Evolutionary conservation across 768 basidiomycete genomes (phyloP).

Genomic region (Suillus brevipes): DNA sequence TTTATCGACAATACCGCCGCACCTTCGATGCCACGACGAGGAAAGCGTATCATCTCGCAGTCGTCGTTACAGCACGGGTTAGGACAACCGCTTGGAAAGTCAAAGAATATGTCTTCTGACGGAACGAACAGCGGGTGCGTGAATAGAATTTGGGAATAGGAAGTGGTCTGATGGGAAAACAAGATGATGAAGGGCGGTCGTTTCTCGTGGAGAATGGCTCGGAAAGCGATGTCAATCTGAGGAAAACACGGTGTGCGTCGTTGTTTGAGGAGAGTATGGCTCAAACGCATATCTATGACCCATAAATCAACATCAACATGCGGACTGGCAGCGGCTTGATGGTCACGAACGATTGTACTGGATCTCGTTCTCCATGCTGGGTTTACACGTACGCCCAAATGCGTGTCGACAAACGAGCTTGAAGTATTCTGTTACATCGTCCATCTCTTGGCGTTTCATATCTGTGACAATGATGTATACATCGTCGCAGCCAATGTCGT

Average conservation of each 20-base stretch:
- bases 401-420: slow-evolving; percentile 69
- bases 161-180: slow-evolving; percentile 78
- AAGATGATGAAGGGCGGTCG: slow-evolving; percentile 74
- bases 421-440: slow-evolving; percentile 77
- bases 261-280: slow-evolving; percentile 64
- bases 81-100: slow-evolving; percentile 78
- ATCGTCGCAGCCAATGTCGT: slow-evolving; percentile 77
- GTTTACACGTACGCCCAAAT: slow-evolving; percentile 60
- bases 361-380: slow-evolving; percentile 65
- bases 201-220: slow-evolving; percentile 75
- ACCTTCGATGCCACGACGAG: slow-evolving; percentile 58
- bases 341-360: slow-evolving; percentile 64
- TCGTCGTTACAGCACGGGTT: slow-evolving; percentile 80
- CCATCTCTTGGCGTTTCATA: slow-evolving; percentile 78
- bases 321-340: slow-evolving; percentile 5
- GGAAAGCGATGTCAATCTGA: slow-evolving; percentile 76
- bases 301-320: slow-evolving; percentile 10
- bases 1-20: slow-evolving; percentile 66
- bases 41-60: slow-evolving; percentile 82
- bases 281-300: slow-evolving; percentile 60
- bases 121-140: slow-evolving; percentile 71
- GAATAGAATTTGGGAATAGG: slow-evolving; percentile 82
- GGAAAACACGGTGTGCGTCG: slow-evolving; percentile 79
- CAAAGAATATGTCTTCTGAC: slow-evolving; percentile 68
- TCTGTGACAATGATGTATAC: slow-evolving; percentile 79